Percentiles rank a stretch among this genome's conserved stretches.
Evolutionary conservation across 2,329 filamentous ascomycete genomes (phyloP).

Genomic region (Aspergillus candidus): DNA sequence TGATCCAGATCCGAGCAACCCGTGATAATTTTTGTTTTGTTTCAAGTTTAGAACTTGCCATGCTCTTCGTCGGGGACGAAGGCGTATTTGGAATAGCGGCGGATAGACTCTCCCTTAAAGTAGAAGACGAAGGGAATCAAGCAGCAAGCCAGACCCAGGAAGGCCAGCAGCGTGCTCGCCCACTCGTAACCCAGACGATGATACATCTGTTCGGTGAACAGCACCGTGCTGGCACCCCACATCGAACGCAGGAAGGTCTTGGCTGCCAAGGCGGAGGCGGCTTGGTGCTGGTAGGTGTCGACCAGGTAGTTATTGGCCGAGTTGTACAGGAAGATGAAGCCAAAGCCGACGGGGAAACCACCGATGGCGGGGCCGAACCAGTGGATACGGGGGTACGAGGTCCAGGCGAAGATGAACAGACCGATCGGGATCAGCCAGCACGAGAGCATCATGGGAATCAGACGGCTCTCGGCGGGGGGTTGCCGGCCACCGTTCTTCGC

Average conservation of each 20-base stretch:
- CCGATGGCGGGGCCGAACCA: constrained; percentile 70
- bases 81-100: constrained; percentile 64
- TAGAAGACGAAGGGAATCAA: constrained; percentile 79
- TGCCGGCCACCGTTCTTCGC: constrained; percentile 57
- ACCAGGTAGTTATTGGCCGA: constrained; percentile 69
- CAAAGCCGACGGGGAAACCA: constrained; percentile 67
- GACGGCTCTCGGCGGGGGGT: constrained; percentile 68
- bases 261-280: constrained; percentile 71
- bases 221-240: constrained; percentile 70
- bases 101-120: constrained; percentile 65
- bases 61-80: constrained; percentile 55
- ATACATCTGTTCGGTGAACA: constrained; percentile 82
- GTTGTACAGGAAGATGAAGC: constrained; percentile 81
- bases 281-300: constrained; percentile 65
- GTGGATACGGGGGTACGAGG: constrained; percentile 57
- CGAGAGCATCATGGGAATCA: constrained; percentile 75
- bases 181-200: constrained; percentile 65
- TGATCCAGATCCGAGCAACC: too few relatives aligned
- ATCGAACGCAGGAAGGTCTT: constrained; percentile 75
- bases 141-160: constrained; percentile 71
- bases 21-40: too few relatives aligned
- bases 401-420: constrained; percentile 64
- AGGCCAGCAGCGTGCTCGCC: constrained; percentile 67
- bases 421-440: constrained; percentile 68
- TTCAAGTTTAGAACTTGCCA: constrained; percentile 4